Evolutionary conservation across 75 land plant genomes (phyloP), one percentile per base, ranked within the genome.

Genomic region (Selaginella tamariscina): DNA sequence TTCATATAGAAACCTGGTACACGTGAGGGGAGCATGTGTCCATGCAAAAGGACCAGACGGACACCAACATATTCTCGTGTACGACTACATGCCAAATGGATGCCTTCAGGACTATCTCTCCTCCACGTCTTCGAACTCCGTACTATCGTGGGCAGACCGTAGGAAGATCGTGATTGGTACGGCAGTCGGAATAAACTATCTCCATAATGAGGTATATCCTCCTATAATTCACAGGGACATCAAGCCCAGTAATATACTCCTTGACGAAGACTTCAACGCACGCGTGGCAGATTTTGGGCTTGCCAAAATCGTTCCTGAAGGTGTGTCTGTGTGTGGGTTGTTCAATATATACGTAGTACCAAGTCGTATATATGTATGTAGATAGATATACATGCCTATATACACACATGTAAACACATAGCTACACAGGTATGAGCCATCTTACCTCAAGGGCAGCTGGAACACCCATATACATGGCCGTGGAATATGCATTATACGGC

Each of bases 111-210:
- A 5, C 21, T 26, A 59, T 59, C 62, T 59, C 62, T 26, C 62
- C 8, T 23, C 23, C 24, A 5, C 18, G 8, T 8, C 26, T 8
- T 11, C 82, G 68, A 82, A 69, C 8, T 79, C 82, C 1, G 66
- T 83, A 32, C n/a, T 59, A n/a, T 23, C 23, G 21, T 59, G 62
- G 62, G 9, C 5, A n/a, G 18, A 59, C n/a, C 62, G 62, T 21
- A 59, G 62, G 62, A 59, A 59, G 62, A 59, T 59, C 23, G 62
- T 21, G 8, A 23, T 59, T 8, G 62, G 62, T 21, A 59, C 21
- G 21, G 62, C 62, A 59, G 26, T 59, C 24, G 62, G 62, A n/a
- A 59, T 59, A 59, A 27, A 59, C 26, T 59, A 27, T n/a, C 26
- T 59, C 26, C 62, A 59, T n/a, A 59, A 21, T n/a, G 62, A 59